Conservation (phyloP, 352 stramenopile species). For the Phytophthora palmivora region DNA sequence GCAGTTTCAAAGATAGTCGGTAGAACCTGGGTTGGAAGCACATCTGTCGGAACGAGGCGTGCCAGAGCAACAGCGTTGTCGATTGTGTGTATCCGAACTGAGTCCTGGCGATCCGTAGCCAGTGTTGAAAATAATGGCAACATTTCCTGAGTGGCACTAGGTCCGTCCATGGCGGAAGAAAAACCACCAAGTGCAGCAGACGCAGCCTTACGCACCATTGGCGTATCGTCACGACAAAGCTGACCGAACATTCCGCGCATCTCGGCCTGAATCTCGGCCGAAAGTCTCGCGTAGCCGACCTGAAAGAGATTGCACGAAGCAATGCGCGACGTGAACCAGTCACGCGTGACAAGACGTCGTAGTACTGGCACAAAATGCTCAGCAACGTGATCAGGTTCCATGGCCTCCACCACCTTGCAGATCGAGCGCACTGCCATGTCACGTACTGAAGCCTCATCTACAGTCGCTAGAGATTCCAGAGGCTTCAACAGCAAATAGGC, state of each 20-base stretch:
- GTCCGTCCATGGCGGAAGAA: constrained; percentile 70
- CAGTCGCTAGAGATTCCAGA: constrained; percentile 93
- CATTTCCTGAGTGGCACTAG: constrained; percentile 74
- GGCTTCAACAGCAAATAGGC: constrained; percentile 93
- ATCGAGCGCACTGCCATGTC: constrained; percentile 93
- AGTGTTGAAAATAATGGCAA: constrained; percentile 87
- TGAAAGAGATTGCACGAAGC: constrained; percentile 87
- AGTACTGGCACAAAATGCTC: constrained; percentile 95
- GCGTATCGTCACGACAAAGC: constrained; percentile 97
- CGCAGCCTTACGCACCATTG: constrained; percentile 96
- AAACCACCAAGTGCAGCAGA: constrained; percentile 91
- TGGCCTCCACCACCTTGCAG: constrained; percentile 85
- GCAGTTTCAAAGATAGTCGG: constrained; percentile 93
- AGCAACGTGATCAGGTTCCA: constrained; percentile 88
- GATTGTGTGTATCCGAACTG: constrained; percentile 97
- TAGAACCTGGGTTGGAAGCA: constrained; percentile 86
- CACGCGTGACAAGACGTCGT: constrained; percentile 92
- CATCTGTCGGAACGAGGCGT: constrained; percentile 73
- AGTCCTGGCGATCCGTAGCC: constrained; percentile 95
- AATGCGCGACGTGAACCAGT: constrained; percentile 94
- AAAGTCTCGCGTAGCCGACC: constrained; percentile 66
- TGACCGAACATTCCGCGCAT: constrained; percentile 93
- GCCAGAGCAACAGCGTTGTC: constrained; percentile 97
- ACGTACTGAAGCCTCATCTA: constrained; percentile 96
- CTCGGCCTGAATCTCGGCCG: constrained; percentile 73